These are phyloP conservation scores for Tetrahymena elliotti DNA, from an alignment of 73 alveolate species.

Conservation along the genomic window DNA sequence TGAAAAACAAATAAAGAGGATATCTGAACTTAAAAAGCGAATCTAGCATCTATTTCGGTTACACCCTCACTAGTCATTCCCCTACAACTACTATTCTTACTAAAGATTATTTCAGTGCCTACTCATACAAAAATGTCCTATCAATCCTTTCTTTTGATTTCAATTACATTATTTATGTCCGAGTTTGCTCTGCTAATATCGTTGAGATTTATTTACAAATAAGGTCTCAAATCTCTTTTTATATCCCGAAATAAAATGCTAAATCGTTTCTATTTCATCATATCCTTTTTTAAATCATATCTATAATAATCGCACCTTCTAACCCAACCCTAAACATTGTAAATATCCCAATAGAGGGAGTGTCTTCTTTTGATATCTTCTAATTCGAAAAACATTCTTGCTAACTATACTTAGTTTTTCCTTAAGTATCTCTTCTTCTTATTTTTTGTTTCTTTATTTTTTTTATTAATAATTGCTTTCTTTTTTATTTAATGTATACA, in stretches of 20 bases:
- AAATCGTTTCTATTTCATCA: not conserved
- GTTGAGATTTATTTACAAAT: not conserved
- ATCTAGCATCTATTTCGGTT: not conserved
- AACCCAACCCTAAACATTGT: constrained; percentile 38
- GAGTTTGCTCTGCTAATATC: not conserved
- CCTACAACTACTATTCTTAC: not conserved
- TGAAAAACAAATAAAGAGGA: not conserved
- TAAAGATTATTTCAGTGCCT: not conserved
- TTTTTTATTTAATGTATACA: not conserved
- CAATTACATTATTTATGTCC: not conserved
- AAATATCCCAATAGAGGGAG: constrained; percentile 30
- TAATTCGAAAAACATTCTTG: constrained; percentile 38
- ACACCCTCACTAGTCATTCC: not conserved
- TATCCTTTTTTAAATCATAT: not conserved
- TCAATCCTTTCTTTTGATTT: not conserved
- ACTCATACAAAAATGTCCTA: not conserved
- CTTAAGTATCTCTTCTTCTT: not conserved
- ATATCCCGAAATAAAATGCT: not conserved
- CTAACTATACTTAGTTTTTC: constrained; percentile 9
- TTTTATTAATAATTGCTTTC: not conserved
- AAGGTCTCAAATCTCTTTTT: not conserved
- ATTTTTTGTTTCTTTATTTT: not conserved
- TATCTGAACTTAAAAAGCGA: not conserved
- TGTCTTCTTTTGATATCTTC: constrained; percentile 46
- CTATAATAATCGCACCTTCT: constrained; percentile 15